A percentile compares a stretch with the other conserved stretches of the same genome.
phyloP scores from a whole-genome alignment of 495 filamentous ascomycete genomes.

The Coniosporium apollinis region DNA sequence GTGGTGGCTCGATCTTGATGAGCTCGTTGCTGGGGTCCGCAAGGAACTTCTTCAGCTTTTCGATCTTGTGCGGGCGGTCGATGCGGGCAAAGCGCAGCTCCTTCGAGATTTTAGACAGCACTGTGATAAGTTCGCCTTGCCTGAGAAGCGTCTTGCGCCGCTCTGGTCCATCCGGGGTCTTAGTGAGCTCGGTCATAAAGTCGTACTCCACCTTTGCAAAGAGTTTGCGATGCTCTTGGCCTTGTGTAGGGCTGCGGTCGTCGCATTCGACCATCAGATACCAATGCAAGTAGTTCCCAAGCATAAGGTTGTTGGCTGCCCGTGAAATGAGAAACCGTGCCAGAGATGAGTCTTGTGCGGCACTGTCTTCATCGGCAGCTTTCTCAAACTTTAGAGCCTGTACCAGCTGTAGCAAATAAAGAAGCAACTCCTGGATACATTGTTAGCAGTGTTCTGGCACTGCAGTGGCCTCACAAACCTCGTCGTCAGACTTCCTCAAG shows the following conservation, averaged over 20 bases:
- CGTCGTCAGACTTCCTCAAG: constrained; percentile 78
- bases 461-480: constrained; percentile 19
- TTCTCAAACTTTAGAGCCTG: constrained; percentile 94
- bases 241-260: constrained; percentile 55
- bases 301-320: constrained; percentile 66
- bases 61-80: constrained; percentile 58
- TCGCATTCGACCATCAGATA: constrained; percentile 96
- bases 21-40: constrained; percentile 84
- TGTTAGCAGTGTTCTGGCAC: background rate
- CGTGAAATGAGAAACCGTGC: constrained; percentile 78
- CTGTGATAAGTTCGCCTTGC: constrained; percentile 76
- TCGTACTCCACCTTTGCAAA: constrained; percentile 87
- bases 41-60: constrained; percentile 64
- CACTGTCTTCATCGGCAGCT: constrained; percentile 39
- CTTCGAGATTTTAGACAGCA: constrained; percentile 77
- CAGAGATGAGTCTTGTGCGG: constrained; percentile 62
- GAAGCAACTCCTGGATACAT: constrained; percentile 45
- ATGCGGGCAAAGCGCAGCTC: constrained; percentile 74
- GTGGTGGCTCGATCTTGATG: constrained; percentile 60
- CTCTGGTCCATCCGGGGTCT: constrained; percentile 44
- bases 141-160: constrained; percentile 58
- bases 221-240: constrained; percentile 55
- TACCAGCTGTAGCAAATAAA: constrained; percentile 89
- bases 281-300: constrained; percentile 95
- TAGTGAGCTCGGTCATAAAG: constrained; percentile 73